phyloP scores from a whole-genome alignment of 345 rosid genomes.

The Populus tremula region DNA sequence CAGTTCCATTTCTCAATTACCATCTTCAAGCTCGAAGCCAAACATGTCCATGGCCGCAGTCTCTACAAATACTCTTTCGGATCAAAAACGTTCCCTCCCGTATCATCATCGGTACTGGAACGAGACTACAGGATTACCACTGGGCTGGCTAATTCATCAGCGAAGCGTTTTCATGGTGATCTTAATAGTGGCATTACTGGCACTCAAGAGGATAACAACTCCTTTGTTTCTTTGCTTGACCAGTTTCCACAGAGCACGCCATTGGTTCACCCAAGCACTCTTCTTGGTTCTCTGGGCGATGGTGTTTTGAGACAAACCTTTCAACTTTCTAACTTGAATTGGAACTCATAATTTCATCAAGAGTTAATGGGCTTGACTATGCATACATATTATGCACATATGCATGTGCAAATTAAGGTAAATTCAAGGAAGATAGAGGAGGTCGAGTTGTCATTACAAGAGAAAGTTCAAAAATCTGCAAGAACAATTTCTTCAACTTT shows the following conservation, averaged over 20 bases:
- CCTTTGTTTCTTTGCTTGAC: constrained; percentile 59
- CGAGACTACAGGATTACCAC: constrained; percentile 19
- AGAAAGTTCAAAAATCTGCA: neutral
- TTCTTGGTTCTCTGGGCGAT: constrained; percentile 43
- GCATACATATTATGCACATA: neutral
- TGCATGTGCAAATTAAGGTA: neutral
- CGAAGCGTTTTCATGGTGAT: constrained; percentile 57
- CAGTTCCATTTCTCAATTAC: constrained; percentile 22
- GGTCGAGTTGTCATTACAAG: neutral
- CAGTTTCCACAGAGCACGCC: constrained; percentile 53
- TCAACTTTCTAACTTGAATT: constrained; percentile 50
- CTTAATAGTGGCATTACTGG: constrained; percentile 29
- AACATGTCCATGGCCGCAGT: constrained; percentile 14
- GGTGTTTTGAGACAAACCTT: constrained; percentile 56
- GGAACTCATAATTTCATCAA: constrained; percentile 21
- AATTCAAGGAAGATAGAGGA: neutral
- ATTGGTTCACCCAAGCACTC: constrained; percentile 37
- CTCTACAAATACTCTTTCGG: neutral
- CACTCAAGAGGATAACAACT: constrained; percentile 33
- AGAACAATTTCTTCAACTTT: neutral
- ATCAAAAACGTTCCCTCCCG: constrained; percentile 4
- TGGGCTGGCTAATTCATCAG: constrained; percentile 22
- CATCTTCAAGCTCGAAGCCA: constrained; percentile 22
- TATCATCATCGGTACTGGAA: constrained; percentile 36
- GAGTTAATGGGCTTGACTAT: neutral